phyloP scores from a whole-genome alignment of 306 rosid species.

The Vigna radiata region DNA sequence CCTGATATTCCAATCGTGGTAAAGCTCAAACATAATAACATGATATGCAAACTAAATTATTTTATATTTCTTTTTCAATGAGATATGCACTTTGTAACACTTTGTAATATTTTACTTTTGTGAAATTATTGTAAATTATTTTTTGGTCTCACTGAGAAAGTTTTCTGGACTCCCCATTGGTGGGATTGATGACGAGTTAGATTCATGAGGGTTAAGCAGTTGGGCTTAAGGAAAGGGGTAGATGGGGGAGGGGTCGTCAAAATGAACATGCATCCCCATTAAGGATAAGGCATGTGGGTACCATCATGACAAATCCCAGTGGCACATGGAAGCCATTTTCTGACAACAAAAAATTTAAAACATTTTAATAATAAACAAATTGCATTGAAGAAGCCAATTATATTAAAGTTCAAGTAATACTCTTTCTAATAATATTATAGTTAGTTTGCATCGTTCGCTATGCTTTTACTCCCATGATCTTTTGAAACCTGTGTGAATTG shows the following conservation, averaged over 20 bases:
- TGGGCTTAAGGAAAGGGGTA: neutral
- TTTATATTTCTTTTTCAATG: too few relatives aligned
- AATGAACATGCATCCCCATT: conserved; percentile 10
- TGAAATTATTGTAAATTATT: too few relatives aligned
- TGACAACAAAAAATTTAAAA: neutral
- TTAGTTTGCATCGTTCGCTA: neutral
- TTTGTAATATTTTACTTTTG: too few relatives aligned
- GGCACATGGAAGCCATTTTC: neutral
- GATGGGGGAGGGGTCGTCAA: neutral
- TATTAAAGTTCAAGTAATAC: conserved; percentile 3
- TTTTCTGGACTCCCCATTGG: too few relatives aligned
- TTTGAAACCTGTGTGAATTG: conserved; percentile 13
- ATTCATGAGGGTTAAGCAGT: neutral
- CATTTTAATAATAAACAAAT: neutral
- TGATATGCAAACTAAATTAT: too few relatives aligned
- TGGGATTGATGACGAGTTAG: neutral
- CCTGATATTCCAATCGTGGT: too few relatives aligned
- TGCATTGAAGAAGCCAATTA: neutral
- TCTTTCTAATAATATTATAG: neutral
- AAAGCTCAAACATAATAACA: too few relatives aligned
- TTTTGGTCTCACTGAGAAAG: too few relatives aligned
- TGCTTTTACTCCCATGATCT: neutral
- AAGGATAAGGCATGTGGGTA: conserved; percentile 6
- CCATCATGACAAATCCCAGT: neutral
- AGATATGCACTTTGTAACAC: too few relatives aligned